Conservation (phyloP, 805 yeast genomes). For the Saturnispora serradocipensis region DNA sequence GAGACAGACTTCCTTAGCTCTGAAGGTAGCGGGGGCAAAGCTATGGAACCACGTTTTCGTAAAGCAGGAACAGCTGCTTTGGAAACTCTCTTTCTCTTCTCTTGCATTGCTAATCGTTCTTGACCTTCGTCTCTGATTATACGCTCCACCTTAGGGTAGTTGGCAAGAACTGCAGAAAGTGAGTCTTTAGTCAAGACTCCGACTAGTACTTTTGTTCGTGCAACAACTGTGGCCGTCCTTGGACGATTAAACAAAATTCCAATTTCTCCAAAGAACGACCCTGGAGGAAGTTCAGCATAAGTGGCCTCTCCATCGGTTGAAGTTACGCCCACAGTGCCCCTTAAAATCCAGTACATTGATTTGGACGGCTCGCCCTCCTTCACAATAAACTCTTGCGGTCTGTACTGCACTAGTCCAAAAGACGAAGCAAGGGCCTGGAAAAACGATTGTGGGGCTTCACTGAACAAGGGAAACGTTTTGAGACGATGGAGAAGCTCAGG, state of each 20-base stretch:
- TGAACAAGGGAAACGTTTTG: constrained; percentile 54
- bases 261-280: constrained; percentile 71
- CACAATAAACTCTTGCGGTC: constrained; percentile 62
- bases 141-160: constrained; percentile 57
- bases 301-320: constrained; percentile 70
- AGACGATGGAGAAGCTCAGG: constrained; percentile 45
- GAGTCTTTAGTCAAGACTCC: constrained; percentile 63
- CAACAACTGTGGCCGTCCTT: constrained; percentile 70
- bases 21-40: constrained; percentile 5
- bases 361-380: constrained; percentile 64
- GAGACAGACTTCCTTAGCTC: not conserved
- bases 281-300: constrained; percentile 60
- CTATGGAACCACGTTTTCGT: constrained; percentile 7
- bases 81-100: constrained; percentile 43
- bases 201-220: constrained; percentile 54
- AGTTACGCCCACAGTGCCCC: constrained; percentile 70
- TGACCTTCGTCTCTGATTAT: constrained; percentile 72
- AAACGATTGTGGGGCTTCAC: constrained; percentile 57
- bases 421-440: constrained; percentile 50
- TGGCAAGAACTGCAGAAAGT: constrained; percentile 47
- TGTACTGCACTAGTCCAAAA: constrained; percentile 49
- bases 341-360: constrained; percentile 72
- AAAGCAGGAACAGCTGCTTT: constrained; percentile 18
- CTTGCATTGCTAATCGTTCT: constrained; percentile 64
- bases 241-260: constrained; percentile 70